Evolutionary conservation across 345 rosid genomes (phyloP), one percentile per base, ranked within the genome.

Genomic region (Hibiscus tridactylites): DNA sequence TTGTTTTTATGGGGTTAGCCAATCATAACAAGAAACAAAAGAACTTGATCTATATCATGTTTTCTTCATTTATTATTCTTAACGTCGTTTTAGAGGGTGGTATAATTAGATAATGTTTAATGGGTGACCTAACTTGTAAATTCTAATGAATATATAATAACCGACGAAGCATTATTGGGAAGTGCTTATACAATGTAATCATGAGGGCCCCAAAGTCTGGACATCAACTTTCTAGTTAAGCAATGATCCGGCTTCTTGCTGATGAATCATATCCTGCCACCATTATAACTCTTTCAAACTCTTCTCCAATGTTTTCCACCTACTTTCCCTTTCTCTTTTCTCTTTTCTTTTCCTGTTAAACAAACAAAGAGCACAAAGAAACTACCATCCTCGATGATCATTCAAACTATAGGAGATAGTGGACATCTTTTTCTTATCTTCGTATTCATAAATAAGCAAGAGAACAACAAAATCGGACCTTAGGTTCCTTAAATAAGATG

Each of bases 151-250:
- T 68, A 72, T 73, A 75, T 28, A 66, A 70, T 68, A 80, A 83
- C 90, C 90, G 92, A 86, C 92, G 85, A 81, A 76, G 85, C 90
- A 88, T 83, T 85, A 88, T 86, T 79, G 56, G 92, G 61, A 85
- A 82, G 86, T 84, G 86, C 80, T 79, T 79, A 65, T 79, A 71
- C 76, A 35, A 75, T 75, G 69, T 21, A 58, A 35, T 54, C 42
- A 73, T 54, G 50, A 28, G 37, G 17, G 86, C 42, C 86, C 86
- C 83, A 66, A 61, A 35, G 76, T 50, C 78, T 75, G 85, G 74
- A 77, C 82, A 85, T 84, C 89, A 79, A 83, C 87, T 82, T 86
- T 83, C 80, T 86, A 81, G 87, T 86, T 90, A 84, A 83, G 90
- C 86, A 87, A 88, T 83, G 79, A 82, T 86, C 81, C 74, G 80